phyloP scores from a whole-genome alignment of 805 yeast species.

The Metschnikowia picachoensis region DNA sequence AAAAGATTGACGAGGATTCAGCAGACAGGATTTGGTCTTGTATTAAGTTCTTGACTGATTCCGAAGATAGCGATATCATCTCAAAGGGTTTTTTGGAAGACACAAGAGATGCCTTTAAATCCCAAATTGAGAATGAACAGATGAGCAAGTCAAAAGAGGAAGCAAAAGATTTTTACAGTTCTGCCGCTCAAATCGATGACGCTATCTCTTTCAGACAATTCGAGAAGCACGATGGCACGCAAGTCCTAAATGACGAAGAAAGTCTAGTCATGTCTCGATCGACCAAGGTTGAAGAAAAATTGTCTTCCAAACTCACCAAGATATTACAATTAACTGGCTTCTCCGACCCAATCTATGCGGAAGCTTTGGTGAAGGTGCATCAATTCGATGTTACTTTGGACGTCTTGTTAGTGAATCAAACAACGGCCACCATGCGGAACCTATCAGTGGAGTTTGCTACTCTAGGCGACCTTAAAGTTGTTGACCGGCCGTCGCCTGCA shows the following conservation, averaged over 20 bases:
- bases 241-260: constrained; percentile 44
- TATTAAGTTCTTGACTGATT: constrained; percentile 72
- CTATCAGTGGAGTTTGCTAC: constrained; percentile 93
- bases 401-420: constrained; percentile 91
- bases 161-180: constrained; percentile 54
- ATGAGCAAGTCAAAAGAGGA: constrained; percentile 52
- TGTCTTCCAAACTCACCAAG: constrained; percentile 77
- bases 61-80: constrained; percentile 47
- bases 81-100: constrained; percentile 79
- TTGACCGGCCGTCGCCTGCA: constrained; percentile 84
- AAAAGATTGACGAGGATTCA: constrained; percentile 91
- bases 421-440: constrained; percentile 84
- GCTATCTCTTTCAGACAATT: constrained; percentile 77
- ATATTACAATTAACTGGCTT: constrained; percentile 96
- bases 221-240: constrained; percentile 35
- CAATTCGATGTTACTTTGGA: constrained; percentile 95
- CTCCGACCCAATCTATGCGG: constrained; percentile 97
- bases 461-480: constrained; percentile 90
- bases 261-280: constrained; percentile 51
- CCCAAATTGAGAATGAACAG: constrained; percentile 61
- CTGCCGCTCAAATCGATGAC: constrained; percentile 76
- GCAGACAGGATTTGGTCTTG: constrained; percentile 92
- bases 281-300: constrained; percentile 50
- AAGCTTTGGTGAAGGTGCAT: constrained; percentile 92
- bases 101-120: constrained; percentile 78